These are phyloP conservation scores for Mucor saturninus DNA, from an alignment of 371 early-diverging fungal genomes.

Conservation along the genomic window DNA sequence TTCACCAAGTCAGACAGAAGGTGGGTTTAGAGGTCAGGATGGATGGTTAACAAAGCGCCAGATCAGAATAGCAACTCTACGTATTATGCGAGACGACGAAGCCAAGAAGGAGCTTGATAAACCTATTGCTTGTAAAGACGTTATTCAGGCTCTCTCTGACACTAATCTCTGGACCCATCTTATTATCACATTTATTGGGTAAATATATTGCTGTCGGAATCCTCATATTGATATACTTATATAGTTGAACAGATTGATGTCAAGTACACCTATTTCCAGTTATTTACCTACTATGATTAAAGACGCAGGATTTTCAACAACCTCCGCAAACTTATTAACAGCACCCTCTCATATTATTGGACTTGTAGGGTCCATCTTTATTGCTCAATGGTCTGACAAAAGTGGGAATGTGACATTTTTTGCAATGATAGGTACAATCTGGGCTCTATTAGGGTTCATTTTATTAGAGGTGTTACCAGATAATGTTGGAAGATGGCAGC, in stretches of 20 bases:
- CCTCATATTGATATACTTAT: constrained; percentile 20
- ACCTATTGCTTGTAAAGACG: constrained; percentile 30
- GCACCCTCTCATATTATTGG: constrained; percentile 52
- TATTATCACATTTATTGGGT: constrained; percentile 45
- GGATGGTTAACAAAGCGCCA: constrained; percentile 50
- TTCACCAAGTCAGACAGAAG: constrained; percentile 43
- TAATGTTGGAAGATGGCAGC: constrained; percentile 37
- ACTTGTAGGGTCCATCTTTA: constrained; percentile 41
- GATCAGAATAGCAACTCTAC: constrained; percentile 52
- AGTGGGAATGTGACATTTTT: constrained; percentile 50
- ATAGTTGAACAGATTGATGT: constrained; percentile 43
- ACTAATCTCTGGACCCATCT: constrained; percentile 53
- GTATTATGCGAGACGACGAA: constrained; percentile 57
- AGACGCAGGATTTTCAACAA: constrained; percentile 52
- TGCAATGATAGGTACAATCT: constrained; percentile 42
- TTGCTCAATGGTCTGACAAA: constrained; percentile 50
- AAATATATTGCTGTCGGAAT: background rate
- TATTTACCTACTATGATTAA: constrained; percentile 60
- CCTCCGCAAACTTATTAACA: constrained; percentile 57
- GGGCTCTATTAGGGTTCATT: constrained; percentile 45
- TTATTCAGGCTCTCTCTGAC: constrained; percentile 37
- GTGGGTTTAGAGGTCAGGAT: constrained; percentile 37
- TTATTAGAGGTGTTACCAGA: constrained; percentile 47
- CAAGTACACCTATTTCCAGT: constrained; percentile 44
- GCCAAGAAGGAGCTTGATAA: constrained; percentile 47